phyloP scores from a whole-genome alignment of 2,329 filamentous ascomycete genomes.

The Fusarium oligoseptatum region DNA sequence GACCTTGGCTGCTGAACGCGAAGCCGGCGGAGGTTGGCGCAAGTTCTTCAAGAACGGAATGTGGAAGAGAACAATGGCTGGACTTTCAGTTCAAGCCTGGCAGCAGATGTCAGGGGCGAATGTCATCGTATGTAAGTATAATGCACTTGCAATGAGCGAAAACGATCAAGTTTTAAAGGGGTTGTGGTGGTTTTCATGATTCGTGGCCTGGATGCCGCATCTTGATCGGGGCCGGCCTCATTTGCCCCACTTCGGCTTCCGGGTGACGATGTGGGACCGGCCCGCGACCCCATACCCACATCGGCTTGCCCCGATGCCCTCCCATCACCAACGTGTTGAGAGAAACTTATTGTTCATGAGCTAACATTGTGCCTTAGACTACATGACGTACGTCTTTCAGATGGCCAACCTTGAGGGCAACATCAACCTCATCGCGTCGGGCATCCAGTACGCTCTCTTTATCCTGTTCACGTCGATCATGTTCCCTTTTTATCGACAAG shows the following conservation, averaged over 20 bases:
- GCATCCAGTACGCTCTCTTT: slow-evolving; percentile 66
- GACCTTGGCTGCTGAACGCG: slow-evolving; percentile 25
- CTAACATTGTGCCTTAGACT: slow-evolving; percentile 50
- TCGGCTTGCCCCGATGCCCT: neutral
- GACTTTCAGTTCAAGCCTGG: slow-evolving; percentile 56
- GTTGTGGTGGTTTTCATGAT: neutral
- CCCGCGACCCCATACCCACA: no score
- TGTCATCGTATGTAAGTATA: slow-evolving; percentile 56
- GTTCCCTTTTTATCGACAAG: slow-evolving; percentile 62
- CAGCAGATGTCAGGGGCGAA: slow-evolving; percentile 65
- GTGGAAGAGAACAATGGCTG: slow-evolving; percentile 30
- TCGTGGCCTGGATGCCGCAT: neutral
- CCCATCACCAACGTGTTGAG: neutral
- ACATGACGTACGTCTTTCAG: slow-evolving; percentile 57
- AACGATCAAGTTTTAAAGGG: neutral
- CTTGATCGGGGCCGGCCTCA: no score
- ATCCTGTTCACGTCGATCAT: slow-evolving; percentile 61
- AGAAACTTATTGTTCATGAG: neutral
- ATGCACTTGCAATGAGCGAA: neutral
- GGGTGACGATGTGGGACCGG: no score
- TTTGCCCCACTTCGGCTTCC: neutral
- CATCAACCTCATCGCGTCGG: slow-evolving; percentile 62
- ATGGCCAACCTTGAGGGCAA: slow-evolving; percentile 51
- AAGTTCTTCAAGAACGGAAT: slow-evolving; percentile 29
- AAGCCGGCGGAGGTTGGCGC: slow-evolving; percentile 16